These are phyloP conservation scores for Paraconiothyrium sp. DNA, from an alignment of 2,329 filamentous ascomycete genomes.

Conservation along the genomic window DNA sequence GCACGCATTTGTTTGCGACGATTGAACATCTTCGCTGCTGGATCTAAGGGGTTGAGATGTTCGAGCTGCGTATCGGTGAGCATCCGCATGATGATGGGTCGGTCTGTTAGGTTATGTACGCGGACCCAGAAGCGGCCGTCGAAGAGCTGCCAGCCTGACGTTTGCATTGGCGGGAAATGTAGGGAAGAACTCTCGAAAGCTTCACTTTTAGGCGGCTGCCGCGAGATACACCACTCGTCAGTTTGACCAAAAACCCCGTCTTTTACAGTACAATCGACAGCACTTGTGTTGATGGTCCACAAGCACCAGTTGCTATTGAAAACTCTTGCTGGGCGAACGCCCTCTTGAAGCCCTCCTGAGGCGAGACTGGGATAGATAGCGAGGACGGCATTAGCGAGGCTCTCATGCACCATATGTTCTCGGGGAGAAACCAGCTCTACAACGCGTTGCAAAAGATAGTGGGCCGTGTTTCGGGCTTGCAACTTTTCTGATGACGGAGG, in stretches of 20 bases:
- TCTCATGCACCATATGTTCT: slow-evolving; percentile 54
- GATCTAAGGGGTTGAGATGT: background rate
- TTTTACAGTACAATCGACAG: slow-evolving; percentile 20
- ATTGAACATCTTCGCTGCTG: background rate
- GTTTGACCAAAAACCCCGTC: slow-evolving; percentile 15
- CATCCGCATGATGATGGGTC: slow-evolving; percentile 51
- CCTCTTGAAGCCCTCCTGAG: slow-evolving; percentile 1
- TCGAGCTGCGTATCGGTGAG: slow-evolving; percentile 31
- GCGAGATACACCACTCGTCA: slow-evolving; percentile 39
- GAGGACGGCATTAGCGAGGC: slow-evolving; percentile 53
- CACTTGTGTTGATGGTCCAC: slow-evolving; percentile 32
- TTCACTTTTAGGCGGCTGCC: slow-evolving; percentile 30
- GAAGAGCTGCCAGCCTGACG: slow-evolving; percentile 57
- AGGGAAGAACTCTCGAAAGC: slow-evolving; percentile 11
- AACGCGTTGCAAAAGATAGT: slow-evolving; percentile 58
- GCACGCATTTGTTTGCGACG: background rate
- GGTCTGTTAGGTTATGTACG: slow-evolving; percentile 46
- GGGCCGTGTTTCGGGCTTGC: slow-evolving; percentile 45
- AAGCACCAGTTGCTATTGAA: slow-evolving; percentile 33
- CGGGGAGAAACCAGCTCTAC: slow-evolving; percentile 60
- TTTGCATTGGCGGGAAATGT: slow-evolving; percentile 20
- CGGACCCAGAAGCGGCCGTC: slow-evolving; percentile 67
- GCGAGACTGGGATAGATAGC: slow-evolving; percentile 53
- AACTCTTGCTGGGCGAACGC: slow-evolving; percentile 18
- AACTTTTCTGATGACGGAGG: slow-evolving; percentile 27